phyloP scores from a whole-genome alignment of 1,284 basidiomycete species.

The Moesziomyces antarcticus region DNA sequence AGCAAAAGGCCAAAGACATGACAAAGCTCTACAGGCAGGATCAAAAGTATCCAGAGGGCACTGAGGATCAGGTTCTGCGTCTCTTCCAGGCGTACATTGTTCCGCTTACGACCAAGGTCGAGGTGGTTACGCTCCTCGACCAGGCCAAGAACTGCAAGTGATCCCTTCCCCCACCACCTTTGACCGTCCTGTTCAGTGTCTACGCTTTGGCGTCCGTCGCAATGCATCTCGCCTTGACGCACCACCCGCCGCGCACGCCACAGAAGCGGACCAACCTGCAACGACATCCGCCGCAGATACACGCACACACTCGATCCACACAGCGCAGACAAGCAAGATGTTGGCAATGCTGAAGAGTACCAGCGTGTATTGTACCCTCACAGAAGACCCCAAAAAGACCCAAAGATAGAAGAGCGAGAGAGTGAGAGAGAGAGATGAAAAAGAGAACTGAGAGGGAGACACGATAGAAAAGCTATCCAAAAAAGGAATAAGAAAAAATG shows the following conservation, averaged over 20 bases:
- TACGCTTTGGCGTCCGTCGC: too few relatives aligned
- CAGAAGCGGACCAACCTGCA: too few relatives aligned
- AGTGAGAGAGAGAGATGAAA: conserved; percentile 12
- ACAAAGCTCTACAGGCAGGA: neutral
- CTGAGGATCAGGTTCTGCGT: conserved; percentile 1
- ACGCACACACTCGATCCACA: too few relatives aligned
- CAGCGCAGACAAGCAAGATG: too few relatives aligned
- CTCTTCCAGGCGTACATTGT: conserved; percentile 43
- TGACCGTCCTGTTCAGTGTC: too few relatives aligned
- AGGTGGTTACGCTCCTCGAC: conserved; percentile 3
- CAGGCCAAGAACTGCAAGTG: conserved; percentile 3
- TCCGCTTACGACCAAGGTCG: conserved; percentile 27
- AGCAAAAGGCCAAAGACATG: conserved; percentile 8
- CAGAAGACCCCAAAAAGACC: conserved; percentile 1
- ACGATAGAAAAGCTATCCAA: conserved; percentile 1
- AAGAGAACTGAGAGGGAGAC: conserved; percentile 1
- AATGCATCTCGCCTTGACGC: too few relatives aligned
- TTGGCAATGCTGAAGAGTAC: too few relatives aligned
- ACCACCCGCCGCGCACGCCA: too few relatives aligned
- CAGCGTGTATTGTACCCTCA: too few relatives aligned
- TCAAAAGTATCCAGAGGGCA: neutral
- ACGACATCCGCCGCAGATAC: too few relatives aligned
- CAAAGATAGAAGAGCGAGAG: conserved; percentile 3
- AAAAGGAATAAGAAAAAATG: neutral
- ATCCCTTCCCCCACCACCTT: neutral